phyloP scores from a whole-genome alignment of 805 yeast genomes.

The Suhomyces faveliae region DNA sequence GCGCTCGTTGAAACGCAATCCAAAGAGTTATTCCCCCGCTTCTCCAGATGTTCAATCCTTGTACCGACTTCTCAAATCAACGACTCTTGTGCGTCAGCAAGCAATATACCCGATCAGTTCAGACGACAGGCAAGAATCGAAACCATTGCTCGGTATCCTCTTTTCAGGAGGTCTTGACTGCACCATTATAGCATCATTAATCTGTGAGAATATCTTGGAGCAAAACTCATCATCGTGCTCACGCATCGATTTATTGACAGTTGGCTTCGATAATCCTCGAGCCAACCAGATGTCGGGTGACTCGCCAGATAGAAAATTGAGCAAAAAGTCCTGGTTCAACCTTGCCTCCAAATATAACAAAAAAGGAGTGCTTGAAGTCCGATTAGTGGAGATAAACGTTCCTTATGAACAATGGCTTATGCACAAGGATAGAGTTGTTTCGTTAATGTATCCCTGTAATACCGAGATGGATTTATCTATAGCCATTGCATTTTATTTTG shows the following conservation, averaged over 20 bases:
- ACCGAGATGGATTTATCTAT: slow-evolving; percentile 96
- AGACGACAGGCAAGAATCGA: slow-evolving; percentile 3
- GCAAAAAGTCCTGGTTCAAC: slow-evolving; percentile 57
- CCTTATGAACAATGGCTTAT: slow-evolving; percentile 61
- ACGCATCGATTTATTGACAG: slow-evolving; percentile 76
- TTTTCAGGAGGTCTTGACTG: slow-evolving; percentile 98
- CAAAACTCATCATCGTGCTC: slow-evolving; percentile 10
- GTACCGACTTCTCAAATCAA: slow-evolving; percentile 24
- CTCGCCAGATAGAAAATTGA: slow-evolving; percentile 87
- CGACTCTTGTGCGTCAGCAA: slow-evolving; percentile 52
- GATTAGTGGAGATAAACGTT: slow-evolving; percentile 70
- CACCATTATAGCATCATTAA: slow-evolving; percentile 66
- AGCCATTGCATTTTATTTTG: slow-evolving; percentile 93
- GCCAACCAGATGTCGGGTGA: slow-evolving; percentile 55
- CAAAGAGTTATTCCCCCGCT: not conserved
- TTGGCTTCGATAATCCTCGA: slow-evolving; percentile 89
- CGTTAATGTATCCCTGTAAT: slow-evolving; percentile 74
- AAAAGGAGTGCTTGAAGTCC: slow-evolving; percentile 32
- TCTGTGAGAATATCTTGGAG: slow-evolving; percentile 24
- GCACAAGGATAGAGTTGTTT: slow-evolving; percentile 51
- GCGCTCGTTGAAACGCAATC: not conserved
- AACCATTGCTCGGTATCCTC: slow-evolving; percentile 52
- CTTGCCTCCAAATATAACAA: slow-evolving; percentile 45
- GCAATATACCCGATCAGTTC: slow-evolving; percentile 52
- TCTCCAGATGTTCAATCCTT: slow-evolving; percentile 8